Evolutionary conservation across 1,139 yeast genomes (phyloP), one percentile per base, ranked within the genome.

Genomic region (Lodderomyces parapsilosis): DNA sequence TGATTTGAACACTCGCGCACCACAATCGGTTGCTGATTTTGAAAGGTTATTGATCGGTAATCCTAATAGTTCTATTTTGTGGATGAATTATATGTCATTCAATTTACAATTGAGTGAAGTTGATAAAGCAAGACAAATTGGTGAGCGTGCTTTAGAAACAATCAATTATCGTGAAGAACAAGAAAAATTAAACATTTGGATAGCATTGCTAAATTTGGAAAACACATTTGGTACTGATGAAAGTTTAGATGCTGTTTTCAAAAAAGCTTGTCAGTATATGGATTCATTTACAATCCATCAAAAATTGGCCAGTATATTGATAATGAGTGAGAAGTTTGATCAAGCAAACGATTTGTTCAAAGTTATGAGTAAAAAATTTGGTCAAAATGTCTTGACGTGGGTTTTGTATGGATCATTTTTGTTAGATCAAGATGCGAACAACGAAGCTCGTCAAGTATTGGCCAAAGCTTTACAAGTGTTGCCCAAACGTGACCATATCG

Each of bases 21-120:
- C 99, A 31, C 95, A 91, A 63, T 89, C 97, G 43, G 85, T 83
- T 39, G 70, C 83, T 44, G 99, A 93, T 65, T 93, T 89, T 59
- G 99, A 93, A 66, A 81, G 99, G 57, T 70, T 93, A 51, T 75
- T 93, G 44, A 78, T 93, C 47, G 96, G 97, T 59, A 86, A 86
- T 58, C 98, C 99, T 44, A 86, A 89, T 68, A 88, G 96, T 2
- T 91, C 99, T 1, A 80, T 91, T 41, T 68, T 90, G 52, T 93
- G 99, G 99, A 91, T 93, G 89, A 89, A 91, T 66, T 93, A 87
- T 66, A 93, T 94, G 97, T 93, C 98, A 2, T 93, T 91, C 86
- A 96, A 90, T 66, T 76, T 93, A 52, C 96, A 91, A 64, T 74
- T 93, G 52, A 86, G 96, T 71, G 99, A 93, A 62, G 72, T 90